Percentiles rank a stretch among this genome's conserved stretches.
Evolutionary conservation across 2,329 filamentous ascomycete species (phyloP).

Genomic region (Fusarium redolens): DNA sequence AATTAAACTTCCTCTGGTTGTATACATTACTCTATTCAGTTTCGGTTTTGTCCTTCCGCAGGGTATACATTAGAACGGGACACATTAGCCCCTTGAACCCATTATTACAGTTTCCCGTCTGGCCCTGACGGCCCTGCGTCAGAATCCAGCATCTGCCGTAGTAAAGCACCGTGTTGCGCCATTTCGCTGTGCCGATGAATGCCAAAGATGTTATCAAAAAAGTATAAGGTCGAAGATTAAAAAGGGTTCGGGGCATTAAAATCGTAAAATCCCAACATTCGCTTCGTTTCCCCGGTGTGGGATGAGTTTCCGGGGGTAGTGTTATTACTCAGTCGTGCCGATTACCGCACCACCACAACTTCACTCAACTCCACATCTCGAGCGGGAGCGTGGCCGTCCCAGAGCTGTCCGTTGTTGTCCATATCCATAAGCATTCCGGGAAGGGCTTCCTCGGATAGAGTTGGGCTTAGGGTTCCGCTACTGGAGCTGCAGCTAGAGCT

Average conservation of each 20-base stretch:
- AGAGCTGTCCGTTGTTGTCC: conserved; percentile 50
- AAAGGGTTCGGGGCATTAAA: conserved; percentile 46
- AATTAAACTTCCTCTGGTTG: conserved; percentile 51
- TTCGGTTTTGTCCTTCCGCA: conserved; percentile 39
- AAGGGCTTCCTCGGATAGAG: conserved; percentile 57
- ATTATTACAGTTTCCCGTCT: conserved; percentile 45
- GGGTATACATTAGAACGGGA: conserved; percentile 47
- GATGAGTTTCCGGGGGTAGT: conserved; percentile 18
- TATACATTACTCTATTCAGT: conserved; percentile 57
- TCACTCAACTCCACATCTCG: conserved; percentile 60
- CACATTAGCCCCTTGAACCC: conserved; percentile 34
- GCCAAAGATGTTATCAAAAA: conserved; percentile 51
- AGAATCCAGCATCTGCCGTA: conserved; percentile 41
- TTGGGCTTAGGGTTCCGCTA: conserved; percentile 63
- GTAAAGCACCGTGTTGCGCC: conserved; percentile 52
- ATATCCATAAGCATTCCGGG: conserved; percentile 52
- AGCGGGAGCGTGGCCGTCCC: conserved; percentile 44
- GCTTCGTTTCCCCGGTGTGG: conserved; percentile 20
- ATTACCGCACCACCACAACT: conserved; percentile 57
- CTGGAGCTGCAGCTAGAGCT: conserved; percentile 72
- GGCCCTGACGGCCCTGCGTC: conserved; percentile 45
- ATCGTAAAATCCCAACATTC: conserved; percentile 40
- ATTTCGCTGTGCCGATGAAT: conserved; percentile 56
- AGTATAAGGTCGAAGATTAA: conserved; percentile 49
- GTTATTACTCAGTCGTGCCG: conserved; percentile 3